Evolutionary conservation across 257 asterid species (phyloP).

Genomic region (Lavandula angustifolia): DNA sequence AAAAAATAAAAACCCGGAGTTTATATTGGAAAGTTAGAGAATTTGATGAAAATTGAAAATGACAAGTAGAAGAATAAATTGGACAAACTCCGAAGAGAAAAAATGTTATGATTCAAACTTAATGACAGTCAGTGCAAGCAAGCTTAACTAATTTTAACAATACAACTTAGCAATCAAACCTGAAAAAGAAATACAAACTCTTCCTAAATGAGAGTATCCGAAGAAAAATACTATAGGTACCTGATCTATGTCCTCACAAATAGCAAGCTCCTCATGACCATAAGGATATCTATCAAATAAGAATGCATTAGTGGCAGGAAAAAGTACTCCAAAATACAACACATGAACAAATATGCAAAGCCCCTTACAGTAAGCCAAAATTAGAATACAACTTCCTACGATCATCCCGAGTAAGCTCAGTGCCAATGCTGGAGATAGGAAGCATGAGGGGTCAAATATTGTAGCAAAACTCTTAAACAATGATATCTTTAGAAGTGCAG

Average conservation of each 20-base stretch:
- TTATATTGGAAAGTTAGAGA: slow-evolving; percentile 12
- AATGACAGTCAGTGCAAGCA: slow-evolving; percentile 5
- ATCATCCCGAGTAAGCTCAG: slow-evolving; percentile 93
- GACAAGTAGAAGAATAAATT: background rate
- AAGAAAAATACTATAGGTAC: slow-evolving; percentile 38
- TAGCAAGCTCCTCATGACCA: slow-evolving; percentile 93
- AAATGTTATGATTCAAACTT: background rate
- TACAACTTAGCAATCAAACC: slow-evolving; percentile 1
- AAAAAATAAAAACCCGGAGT: slow-evolving; percentile 11
- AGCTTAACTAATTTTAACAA: background rate
- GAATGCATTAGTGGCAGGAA: slow-evolving; percentile 31
- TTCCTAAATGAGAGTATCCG: slow-evolving; percentile 10
- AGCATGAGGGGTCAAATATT: slow-evolving; percentile 9
- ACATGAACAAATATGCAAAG: slow-evolving; percentile 19
- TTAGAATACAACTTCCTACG: slow-evolving; percentile 84
- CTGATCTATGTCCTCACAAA: slow-evolving; percentile 90
- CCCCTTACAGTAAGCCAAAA: slow-evolving; percentile 85
- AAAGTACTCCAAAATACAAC: slow-evolving; percentile 11
- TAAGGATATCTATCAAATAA: slow-evolving; percentile 66
- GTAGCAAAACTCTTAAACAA: slow-evolving; percentile 8
- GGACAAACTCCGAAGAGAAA: no score
- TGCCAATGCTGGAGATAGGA: slow-evolving; percentile 76
- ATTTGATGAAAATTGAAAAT: background rate
- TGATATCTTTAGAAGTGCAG: background rate
- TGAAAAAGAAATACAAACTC: slow-evolving; percentile 3